phyloP scores from a whole-genome alignment of 2,329 filamentous ascomycete species.

The Penicillium sp. region DNA sequence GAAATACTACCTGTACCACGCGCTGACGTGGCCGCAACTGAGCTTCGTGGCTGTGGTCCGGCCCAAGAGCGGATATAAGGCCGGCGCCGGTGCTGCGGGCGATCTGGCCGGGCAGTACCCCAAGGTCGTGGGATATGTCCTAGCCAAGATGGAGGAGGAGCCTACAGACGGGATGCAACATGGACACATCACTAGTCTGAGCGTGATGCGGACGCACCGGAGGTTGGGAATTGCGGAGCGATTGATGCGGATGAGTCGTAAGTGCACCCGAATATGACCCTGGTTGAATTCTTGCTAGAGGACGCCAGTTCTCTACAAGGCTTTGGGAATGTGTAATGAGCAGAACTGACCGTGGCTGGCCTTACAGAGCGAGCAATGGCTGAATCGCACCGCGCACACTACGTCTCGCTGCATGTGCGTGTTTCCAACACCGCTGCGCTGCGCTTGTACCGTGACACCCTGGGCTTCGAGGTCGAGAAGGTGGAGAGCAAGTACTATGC shows the following conservation, averaged over 20 bases:
- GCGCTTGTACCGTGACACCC: conserved; percentile 86
- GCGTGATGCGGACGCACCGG: conserved; percentile 93
- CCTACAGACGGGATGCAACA: conserved; percentile 85
- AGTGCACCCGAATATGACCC: conserved; percentile 33
- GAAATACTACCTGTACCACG: conserved; percentile 99
- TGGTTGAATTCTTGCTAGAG: background rate
- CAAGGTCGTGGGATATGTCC: conserved; percentile 98
- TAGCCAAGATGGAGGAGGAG: conserved; percentile 99
- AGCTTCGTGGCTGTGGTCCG: conserved; percentile 95
- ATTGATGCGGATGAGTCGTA: conserved; percentile 93
- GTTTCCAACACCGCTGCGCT: conserved; percentile 89
- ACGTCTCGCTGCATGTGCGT: conserved; percentile 94
- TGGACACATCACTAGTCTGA: conserved; percentile 92
- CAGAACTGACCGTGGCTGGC: conserved; percentile 7
- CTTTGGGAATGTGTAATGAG: too few relatives aligned
- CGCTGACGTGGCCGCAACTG: conserved; percentile 94
- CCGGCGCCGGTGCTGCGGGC: conserved; percentile 19
- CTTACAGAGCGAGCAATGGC: conserved; percentile 84
- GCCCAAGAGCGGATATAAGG: conserved; percentile 69
- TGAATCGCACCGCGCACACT: conserved; percentile 84
- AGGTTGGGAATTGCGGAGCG: conserved; percentile 91
- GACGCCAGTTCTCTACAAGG: too few relatives aligned
- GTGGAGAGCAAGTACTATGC: conserved; percentile 63
- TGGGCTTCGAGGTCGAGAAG: conserved; percentile 83
- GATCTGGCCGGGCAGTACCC: conserved; percentile 61